Percentiles rank a stretch among this genome's conserved stretches.
Evolutionary conservation across 1,139 yeast species (phyloP).

Genomic region (Candida sanyaensis): DNA sequence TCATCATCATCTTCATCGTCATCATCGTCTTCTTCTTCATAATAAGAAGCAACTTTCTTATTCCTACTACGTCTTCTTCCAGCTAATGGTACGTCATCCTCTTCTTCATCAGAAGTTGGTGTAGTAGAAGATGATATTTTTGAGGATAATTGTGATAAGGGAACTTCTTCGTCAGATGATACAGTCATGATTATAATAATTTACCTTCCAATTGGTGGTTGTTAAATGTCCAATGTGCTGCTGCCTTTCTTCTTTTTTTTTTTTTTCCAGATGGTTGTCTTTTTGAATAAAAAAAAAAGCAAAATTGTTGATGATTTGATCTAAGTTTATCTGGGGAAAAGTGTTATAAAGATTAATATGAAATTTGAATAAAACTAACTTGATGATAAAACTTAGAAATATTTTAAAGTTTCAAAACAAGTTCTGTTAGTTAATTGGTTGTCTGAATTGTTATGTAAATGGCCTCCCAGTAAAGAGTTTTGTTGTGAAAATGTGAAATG

Average conservation of each 20-base stretch:
- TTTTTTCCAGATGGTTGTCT: no score
- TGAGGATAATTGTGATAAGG: slow-evolving; percentile 11
- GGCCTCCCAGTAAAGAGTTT: not conserved
- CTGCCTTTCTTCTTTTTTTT: not conserved
- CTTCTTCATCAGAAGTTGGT: slow-evolving; percentile 13
- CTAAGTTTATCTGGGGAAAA: no score
- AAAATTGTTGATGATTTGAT: no score
- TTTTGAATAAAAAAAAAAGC: no score
- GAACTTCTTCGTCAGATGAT: slow-evolving; percentile 15
- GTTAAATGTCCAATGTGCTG: not conserved
- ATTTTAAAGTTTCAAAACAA: no score
- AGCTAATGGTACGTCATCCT: slow-evolving; percentile 14
- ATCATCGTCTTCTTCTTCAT: slow-evolving; percentile 1
- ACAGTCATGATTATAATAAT: slow-evolving; percentile 9
- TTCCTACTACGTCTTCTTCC: slow-evolving; percentile 8
- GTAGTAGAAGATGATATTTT: slow-evolving; percentile 8
- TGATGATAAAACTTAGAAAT: no score
- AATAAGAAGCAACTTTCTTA: slow-evolving; percentile 3
- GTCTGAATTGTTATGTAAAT: not conserved
- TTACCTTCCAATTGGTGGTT: not conserved
- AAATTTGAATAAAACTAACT: no score
- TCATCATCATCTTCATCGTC: slow-evolving; percentile 4
- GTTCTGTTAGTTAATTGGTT: no score
- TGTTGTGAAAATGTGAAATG: not conserved
- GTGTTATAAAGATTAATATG: no score